Evolutionary conservation across 108 stramenopile species (phyloP), one percentile per base, ranked within the genome.

Genomic region (Ochromonas danica): DNA sequence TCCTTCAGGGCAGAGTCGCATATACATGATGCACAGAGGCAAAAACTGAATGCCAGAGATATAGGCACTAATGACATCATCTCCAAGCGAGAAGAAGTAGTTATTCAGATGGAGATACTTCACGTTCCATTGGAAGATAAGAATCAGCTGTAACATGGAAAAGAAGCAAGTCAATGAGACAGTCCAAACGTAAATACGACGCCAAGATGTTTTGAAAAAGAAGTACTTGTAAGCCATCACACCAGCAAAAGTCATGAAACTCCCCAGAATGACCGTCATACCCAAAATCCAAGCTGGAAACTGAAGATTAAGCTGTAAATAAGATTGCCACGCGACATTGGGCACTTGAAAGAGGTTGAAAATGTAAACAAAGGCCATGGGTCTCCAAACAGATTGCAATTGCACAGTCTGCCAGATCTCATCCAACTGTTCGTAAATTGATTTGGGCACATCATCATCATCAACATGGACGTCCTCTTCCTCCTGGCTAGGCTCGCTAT

Each of bases 371-470:
- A 86, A 89, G 36, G 84, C 81, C 85, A 89, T 85, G 33, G 88
- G 88, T 42, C 82, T 67, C 86, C 86, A 89, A 39, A 89, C 88
- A 17, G 84, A 81, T 78, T 84, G 62, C 27, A 89, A 82, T 57
- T 86, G 85, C 10, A 88, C 85, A 0, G 89, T 90, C 39, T 88
- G 43, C 85, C 89, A 89, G 27, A 90, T 84, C 27, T 90, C 88
- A 33, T 61, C 1, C 0, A 74, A 1, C 31, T 81, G 79, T 25
- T 42, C 30, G 31, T 25, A 61, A 28, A 80, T 31, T 0, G 28
- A 1, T 67, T 60, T 36, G 40, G 28, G 17, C 1, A 25, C 40
- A 14, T 80, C 79, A n/a, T 36, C 65, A 3, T 35, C 70, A 22
- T 33, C 65, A 2, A 17, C 63, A 40, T 40, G 27, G n/a, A n/a